Percentiles rank a stretch among this genome's conserved stretches.
Conservation (phyloP, 768 basidiomycete species). For the Porphyrellus cyaneotinctus region DNA sequence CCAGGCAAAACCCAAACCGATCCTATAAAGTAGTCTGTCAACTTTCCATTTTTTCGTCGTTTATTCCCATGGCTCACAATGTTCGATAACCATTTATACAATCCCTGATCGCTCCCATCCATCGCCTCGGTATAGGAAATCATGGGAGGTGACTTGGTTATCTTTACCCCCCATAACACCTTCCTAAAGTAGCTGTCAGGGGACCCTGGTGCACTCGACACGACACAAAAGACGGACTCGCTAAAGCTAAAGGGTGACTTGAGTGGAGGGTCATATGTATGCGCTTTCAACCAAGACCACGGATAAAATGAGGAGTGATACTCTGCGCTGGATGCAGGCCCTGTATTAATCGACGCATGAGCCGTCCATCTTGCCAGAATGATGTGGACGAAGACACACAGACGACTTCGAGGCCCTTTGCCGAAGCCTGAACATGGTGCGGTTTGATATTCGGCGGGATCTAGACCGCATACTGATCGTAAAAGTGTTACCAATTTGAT, state of each 20-base stretch:
- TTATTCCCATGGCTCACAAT: slow-evolving; percentile 50
- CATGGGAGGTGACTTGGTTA: slow-evolving; percentile 69
- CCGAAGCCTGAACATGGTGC: slow-evolving; percentile 47
- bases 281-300: slow-evolving; percentile 74
- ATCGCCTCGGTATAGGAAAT: slow-evolving; percentile 73
- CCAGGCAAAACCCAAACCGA: slow-evolving; percentile 84
- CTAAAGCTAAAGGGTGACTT: slow-evolving; percentile 13
- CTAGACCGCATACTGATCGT: slow-evolving; percentile 37
- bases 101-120: slow-evolving; percentile 55
- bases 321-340: slow-evolving; percentile 31
- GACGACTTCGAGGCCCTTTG: slow-evolving; percentile 64
- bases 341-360: slow-evolving; percentile 11
- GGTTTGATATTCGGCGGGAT: slow-evolving; percentile 75
- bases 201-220: not conserved
- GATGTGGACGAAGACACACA: slow-evolving; percentile 46
- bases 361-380: not conserved
- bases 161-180: slow-evolving; percentile 77
- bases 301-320: slow-evolving; percentile 82
- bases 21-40: slow-evolving; percentile 51
- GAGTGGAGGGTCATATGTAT: slow-evolving; percentile 76
- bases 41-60: not conserved
- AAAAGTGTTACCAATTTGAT: not conserved
- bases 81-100: slow-evolving; percentile 78
- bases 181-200: slow-evolving; percentile 38
- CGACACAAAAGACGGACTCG: slow-evolving; percentile 41